Evolutionary conservation across 805 yeast species (phyloP), one percentile per base, ranked within the genome.

Genomic region (Yarrowia hollandica): DNA sequence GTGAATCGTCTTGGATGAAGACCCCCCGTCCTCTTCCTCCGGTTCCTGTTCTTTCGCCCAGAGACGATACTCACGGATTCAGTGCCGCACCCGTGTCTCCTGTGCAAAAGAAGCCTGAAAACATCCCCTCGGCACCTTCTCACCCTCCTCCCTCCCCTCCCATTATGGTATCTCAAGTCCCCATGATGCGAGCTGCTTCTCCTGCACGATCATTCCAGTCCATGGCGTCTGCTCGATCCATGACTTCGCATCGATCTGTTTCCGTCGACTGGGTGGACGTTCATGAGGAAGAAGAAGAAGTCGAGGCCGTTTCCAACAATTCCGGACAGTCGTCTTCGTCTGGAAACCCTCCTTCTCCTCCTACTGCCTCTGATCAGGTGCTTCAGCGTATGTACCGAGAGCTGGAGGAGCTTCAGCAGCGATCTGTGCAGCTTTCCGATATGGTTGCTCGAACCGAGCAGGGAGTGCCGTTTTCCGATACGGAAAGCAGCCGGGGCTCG

Each of bases 371-470:
- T 12, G 66, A 65, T 11, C 26, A 46, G 41, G 61, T 66, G 16
- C 61, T 66, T 21, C 59, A 59, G 30, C 62, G 64, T 34, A 66
- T 66, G 67, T 64, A 64, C 62, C 54, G 41, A 4, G 68, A 65
- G 28, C 38, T 66, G 50, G 65, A 62, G 21, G 63, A 63, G 46
- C 60, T 66, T 22, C 65, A 65, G 41, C 41, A 52, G 41, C 54
- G 62, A 26, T 62, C 68, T 2, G 63, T 60, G 6, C 50, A 62
- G 37, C 59, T 65, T 1, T 60, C 63, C 1, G 60, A 59, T n/a
- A 35, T 64, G 38, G 62, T 65, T 7, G 58, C 42, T 25, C 44
- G 44, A 15, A 48, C 55, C 12, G 55, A 48, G 8, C 55, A 48
- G 15, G 21, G 39, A 8, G 55, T 16, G 2, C 39, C 39, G 15